These are phyloP conservation scores for Boletus pseudo-olivaceus DNA, from an alignment of 768 basidiomycete species.

Conservation along the genomic window DNA sequence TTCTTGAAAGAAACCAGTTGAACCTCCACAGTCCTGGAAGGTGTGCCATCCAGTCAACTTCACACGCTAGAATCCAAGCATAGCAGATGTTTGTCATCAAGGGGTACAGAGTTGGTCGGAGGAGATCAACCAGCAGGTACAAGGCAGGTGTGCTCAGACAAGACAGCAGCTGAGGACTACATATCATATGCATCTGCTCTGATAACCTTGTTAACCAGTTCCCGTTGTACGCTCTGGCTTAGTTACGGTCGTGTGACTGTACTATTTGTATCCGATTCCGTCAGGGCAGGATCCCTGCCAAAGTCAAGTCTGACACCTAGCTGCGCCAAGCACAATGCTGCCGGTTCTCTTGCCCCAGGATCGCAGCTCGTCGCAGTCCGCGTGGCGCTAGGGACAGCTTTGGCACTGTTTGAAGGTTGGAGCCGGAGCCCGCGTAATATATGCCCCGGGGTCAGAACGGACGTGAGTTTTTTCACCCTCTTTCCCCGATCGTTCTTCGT, in stretches of 20 bases:
- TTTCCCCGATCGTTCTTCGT: conserved; percentile 18
- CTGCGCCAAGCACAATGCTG: conserved; percentile 29
- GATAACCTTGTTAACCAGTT: neutral
- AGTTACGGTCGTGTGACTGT: neutral
- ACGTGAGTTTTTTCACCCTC: conserved; percentile 22
- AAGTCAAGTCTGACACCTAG: conserved; percentile 30
- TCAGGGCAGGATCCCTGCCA: neutral
- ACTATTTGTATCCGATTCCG: neutral
- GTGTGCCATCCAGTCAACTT: too few relatives aligned
- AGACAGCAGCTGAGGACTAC: too few relatives aligned
- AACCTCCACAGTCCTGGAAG: too few relatives aligned
- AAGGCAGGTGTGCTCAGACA: too few relatives aligned
- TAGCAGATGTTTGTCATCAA: too few relatives aligned
- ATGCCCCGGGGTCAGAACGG: conserved; percentile 38
- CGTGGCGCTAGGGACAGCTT: neutral
- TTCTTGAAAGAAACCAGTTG: too few relatives aligned
- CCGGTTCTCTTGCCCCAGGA: conserved; percentile 14
- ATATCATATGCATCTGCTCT: neutral
- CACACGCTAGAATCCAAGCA: too few relatives aligned
- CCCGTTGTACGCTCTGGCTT: conserved; percentile 7
- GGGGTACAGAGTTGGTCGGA: too few relatives aligned
- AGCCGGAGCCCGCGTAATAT: conserved; percentile 36
- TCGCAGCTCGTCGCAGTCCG: conserved; percentile 3
- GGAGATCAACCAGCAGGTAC: too few relatives aligned
- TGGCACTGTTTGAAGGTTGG: conserved; percentile 4